Evolutionary conservation across 2,329 filamentous ascomycete genomes (phyloP).

Genomic region (Cordyceps javanica): DNA sequence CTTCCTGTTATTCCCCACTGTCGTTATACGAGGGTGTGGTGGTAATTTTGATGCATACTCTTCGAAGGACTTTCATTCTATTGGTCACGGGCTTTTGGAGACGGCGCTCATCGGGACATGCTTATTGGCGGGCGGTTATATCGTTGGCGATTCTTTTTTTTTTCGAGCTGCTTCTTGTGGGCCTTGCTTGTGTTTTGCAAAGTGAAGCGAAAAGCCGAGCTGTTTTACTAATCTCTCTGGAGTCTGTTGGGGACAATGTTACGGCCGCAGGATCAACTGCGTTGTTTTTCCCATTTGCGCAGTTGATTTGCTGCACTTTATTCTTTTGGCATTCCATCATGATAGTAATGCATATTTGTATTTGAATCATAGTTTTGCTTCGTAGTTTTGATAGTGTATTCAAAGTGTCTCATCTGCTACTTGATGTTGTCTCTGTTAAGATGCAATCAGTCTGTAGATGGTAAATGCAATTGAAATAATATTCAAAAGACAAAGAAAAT

Average conservation of each 20-base stretch:
- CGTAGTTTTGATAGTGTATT: neutral
- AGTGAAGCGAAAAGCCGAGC: neutral
- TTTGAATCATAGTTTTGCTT: neutral
- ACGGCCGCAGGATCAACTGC: no score
- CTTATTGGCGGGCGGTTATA: neutral
- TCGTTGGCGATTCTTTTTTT: neutral
- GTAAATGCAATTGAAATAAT: neutral
- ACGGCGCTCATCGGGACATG: neutral
- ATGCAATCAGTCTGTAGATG: neutral
- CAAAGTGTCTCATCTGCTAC: neutral
- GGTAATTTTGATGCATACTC: neutral
- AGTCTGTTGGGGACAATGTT: no score
- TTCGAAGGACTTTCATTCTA: neutral
- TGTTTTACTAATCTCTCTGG: neutral
- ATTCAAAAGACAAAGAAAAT: neutral
- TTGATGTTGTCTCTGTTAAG: neutral
- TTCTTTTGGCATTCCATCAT: neutral
- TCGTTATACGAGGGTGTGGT: neutral
- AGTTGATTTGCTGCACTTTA: neutral
- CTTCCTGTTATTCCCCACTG: neutral
- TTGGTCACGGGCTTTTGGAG: neutral
- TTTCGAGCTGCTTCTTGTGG: neutral
- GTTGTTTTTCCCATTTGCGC: no score
- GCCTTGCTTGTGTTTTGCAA: neutral
- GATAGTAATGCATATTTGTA: neutral